These are phyloP conservation scores for Psidium guajava DNA, from an alignment of 345 rosid species.

Conservation along the genomic window DNA sequence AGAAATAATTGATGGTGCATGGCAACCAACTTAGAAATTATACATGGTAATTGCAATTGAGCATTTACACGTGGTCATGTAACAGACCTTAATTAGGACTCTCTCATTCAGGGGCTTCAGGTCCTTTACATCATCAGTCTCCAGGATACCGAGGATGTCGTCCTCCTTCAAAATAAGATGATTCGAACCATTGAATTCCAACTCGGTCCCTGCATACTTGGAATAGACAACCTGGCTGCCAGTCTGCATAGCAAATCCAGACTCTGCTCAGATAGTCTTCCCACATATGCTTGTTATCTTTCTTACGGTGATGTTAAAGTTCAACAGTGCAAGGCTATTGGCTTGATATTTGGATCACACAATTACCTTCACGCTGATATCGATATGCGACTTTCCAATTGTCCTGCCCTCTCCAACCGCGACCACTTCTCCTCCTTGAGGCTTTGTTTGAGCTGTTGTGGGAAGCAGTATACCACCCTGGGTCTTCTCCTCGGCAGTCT, in stretches of 20 bases:
- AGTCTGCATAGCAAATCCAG: slow-evolving; percentile 25
- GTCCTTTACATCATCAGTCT: slow-evolving; percentile 82
- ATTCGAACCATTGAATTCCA: slow-evolving; percentile 63
- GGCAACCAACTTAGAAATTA: not conserved
- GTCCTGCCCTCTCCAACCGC: slow-evolving; percentile 87
- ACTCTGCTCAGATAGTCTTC: not conserved
- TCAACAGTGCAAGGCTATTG: not conserved
- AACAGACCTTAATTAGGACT: slow-evolving; percentile 66
- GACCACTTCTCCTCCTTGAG: slow-evolving; percentile 90
- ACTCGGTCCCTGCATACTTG: slow-evolving; percentile 86
- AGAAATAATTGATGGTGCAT: not conserved
- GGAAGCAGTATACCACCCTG: slow-evolving; percentile 85
- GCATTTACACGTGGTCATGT: not conserved
- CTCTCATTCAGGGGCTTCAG: slow-evolving; percentile 91
- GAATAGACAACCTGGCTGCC: slow-evolving; percentile 75
- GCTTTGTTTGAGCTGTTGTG: slow-evolving; percentile 66
- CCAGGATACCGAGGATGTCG: slow-evolving; percentile 89
- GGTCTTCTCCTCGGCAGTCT: slow-evolving; percentile 72
- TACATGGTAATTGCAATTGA: not conserved
- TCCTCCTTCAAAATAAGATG: slow-evolving; percentile 91
- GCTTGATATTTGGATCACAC: not conserved
- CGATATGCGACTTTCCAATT: slow-evolving; percentile 48
- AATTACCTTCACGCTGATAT: slow-evolving; percentile 41
- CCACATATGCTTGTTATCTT: not conserved
- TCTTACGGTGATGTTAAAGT: not conserved